phyloP scores from a whole-genome alignment of 2,329 filamentous ascomycete species.

The Microcyclosporella mali region DNA sequence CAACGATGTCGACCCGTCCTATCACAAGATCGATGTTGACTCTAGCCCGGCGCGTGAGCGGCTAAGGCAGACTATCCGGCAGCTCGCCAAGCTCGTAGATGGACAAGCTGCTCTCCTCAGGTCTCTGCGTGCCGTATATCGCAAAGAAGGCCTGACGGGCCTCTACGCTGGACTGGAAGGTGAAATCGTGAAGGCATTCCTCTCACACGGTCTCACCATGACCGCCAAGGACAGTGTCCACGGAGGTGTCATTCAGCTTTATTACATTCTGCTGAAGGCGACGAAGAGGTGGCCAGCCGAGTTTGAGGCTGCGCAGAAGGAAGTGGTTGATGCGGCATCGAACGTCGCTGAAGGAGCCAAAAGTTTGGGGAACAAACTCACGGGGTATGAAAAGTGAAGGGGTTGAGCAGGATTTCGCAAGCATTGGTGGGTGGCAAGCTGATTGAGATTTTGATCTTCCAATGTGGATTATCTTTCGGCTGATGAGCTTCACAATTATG shows the following conservation, averaged over 20 bases:
- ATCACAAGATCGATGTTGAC: slow-evolving; percentile 10
- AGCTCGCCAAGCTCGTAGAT: slow-evolving; percentile 19
- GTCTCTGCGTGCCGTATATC: slow-evolving; percentile 29
- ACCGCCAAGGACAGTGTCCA: slow-evolving; percentile 75
- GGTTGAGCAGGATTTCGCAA: too few relatives aligned
- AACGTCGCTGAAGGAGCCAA: slow-evolving; percentile 22
- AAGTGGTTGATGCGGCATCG: slow-evolving; percentile 17
- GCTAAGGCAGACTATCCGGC: slow-evolving; percentile 9
- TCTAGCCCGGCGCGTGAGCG: slow-evolving; percentile 9
- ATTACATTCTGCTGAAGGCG: slow-evolving; percentile 57
- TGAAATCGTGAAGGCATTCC: slow-evolving; percentile 76
- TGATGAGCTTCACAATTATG: too few relatives aligned
- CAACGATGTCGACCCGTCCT: slow-evolving; percentile 20
- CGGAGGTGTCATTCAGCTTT: slow-evolving; percentile 62
- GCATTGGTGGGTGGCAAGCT: too few relatives aligned
- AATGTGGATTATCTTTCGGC: too few relatives aligned
- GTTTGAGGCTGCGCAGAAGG: slow-evolving; percentile 24
- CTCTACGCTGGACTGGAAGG: slow-evolving; percentile 71
- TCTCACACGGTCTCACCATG: slow-evolving; percentile 83
- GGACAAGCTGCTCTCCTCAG: slow-evolving; percentile 27
- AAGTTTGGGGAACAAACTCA: slow-evolving; percentile 14
- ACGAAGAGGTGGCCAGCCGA: slow-evolving; percentile 39
- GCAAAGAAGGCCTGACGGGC: slow-evolving; percentile 57
- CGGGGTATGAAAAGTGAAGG: slow-evolving; percentile 7
- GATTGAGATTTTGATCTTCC: too few relatives aligned